Evolutionary conservation across 306 rosid genomes (phyloP), one percentile per base, ranked within the genome.

Genomic region (Quercus variabilis): DNA sequence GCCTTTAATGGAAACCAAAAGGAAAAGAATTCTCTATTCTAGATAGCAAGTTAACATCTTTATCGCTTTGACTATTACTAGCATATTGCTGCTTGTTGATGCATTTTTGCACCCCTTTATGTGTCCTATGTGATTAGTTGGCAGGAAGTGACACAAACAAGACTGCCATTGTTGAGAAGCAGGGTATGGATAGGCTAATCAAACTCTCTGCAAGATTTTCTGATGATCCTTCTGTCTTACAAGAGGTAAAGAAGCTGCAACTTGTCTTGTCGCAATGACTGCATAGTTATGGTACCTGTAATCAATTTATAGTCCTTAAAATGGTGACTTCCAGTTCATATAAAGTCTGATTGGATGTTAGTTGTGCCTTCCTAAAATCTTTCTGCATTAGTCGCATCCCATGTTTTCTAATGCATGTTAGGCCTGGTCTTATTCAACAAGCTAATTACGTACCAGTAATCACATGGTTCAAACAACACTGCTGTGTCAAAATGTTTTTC

Each of bases 81-180:
- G 46, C 43, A 64, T 74, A 54, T 3, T 55, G 41, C 64, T 12
- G 13, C 12, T 63, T 57, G 56, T 30, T 51, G n/a, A 20, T 51
- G 55, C 57, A 76, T 23, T 83, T 54, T 33, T 58, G 51, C 72
- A 38, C 74, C 43, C 71, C 74, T 90, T 14, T 35, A 74, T 84
- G 51, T 79, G 74, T 79, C 86, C 55, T 65, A 62, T 69, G 75
- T 59, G 75, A 81, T 86, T 76, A 92, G 99, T 84, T 95, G 88
- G 98, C 99, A 57, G 97, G 98, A 90, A 95, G 98, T 76, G 99
- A 92, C 51, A 3, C 86, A 26, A 95, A 95, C 82, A 95, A 95
- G 79, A 91, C 74, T 35, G 82, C 77, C 75, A 89, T 95, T 83
- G 92, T 92, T 67, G 97, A 90, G 84, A 90, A 89, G 75, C 83